These are phyloP conservation scores for Neonectria neomacrospora DNA, from an alignment of 2,329 filamentous ascomycete genomes.

Conservation along the genomic window DNA sequence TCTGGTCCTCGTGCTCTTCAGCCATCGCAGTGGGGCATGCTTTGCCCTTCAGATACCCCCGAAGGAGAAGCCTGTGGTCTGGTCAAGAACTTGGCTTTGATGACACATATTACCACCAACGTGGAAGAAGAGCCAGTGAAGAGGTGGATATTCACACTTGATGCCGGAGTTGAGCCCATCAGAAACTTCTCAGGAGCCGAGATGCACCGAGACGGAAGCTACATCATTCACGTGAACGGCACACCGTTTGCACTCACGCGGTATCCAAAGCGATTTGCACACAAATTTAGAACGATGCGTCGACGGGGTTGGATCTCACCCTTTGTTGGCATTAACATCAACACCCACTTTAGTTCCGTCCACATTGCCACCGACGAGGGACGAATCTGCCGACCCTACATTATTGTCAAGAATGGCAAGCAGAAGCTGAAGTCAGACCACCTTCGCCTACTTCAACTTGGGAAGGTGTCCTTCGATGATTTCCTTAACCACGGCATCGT, in stretches of 20 bases:
- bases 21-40: conserved; percentile 97
- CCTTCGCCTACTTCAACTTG: conserved; percentile 82
- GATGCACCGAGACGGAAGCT: conserved; percentile 84
- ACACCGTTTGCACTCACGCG: conserved; percentile 90
- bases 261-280: conserved; percentile 86
- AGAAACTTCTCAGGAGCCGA: conserved; percentile 79
- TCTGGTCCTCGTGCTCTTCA: conserved; percentile 95
- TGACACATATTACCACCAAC: conserved; percentile 99
- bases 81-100: conserved; percentile 96
- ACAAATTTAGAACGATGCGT: conserved; percentile 85
- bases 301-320: conserved; percentile 93
- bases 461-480: conserved; percentile 90
- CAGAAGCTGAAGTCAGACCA: conserved; percentile 84
- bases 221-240: conserved; percentile 94
- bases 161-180: conserved; percentile 83
- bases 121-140: conserved; percentile 92
- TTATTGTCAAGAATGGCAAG: conserved; percentile 89
- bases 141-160: conserved; percentile 86
- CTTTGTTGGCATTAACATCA: conserved; percentile 96
- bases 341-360: conserved; percentile 89
- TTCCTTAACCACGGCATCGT: conserved; percentile 90
- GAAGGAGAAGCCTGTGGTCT: conserved; percentile 98
- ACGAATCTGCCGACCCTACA: conserved; percentile 93
- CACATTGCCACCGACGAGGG: conserved; percentile 98
- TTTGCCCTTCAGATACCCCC: conserved; percentile 96